phyloP scores from a whole-genome alignment of 164 flowering plant genomes.

The Sextonia rubra region DNA sequence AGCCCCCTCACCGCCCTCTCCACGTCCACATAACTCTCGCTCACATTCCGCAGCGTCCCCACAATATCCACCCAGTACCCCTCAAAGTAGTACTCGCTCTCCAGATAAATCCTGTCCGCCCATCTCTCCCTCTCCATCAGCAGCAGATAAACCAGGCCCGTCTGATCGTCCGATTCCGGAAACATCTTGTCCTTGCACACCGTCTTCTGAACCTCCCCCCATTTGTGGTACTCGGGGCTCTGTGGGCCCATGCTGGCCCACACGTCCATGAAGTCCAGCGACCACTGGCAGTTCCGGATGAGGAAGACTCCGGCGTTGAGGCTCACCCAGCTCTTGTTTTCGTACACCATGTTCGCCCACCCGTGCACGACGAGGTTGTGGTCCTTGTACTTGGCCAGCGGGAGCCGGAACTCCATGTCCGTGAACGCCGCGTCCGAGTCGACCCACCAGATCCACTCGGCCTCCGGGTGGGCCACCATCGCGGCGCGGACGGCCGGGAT shows the following conservation, averaged over 20 bases:
- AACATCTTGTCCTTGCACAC: conserved; percentile 55
- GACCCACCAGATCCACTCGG: conserved; percentile 99
- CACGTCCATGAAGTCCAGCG: conserved; percentile 77
- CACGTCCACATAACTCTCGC: conserved; percentile 36
- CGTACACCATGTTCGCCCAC: conserved; percentile 51
- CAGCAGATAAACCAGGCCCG: conserved; percentile 68
- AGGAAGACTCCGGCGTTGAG: conserved; percentile 90
- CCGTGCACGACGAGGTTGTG: conserved; percentile 80
- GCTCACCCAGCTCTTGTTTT: conserved; percentile 66
- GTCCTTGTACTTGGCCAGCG: conserved; percentile 50
- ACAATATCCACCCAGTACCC: conserved; percentile 83
- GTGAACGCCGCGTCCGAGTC: conserved; percentile 94
- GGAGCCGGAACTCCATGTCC: conserved; percentile 91
- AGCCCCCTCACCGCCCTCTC: conserved; percentile 37
- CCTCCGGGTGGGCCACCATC: conserved; percentile 96
- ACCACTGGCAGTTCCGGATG: conserved; percentile 95
- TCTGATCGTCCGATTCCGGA: conserved; percentile 82
- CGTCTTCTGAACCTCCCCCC: conserved; percentile 50
- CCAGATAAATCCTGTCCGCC: conserved; percentile 64
- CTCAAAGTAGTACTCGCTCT: conserved; percentile 66
- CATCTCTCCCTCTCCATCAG: conserved; percentile 45
- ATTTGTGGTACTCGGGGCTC: conserved; percentile 44
- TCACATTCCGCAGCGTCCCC: conserved; percentile 35
- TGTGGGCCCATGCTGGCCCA: conserved; percentile 94
- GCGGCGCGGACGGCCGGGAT: conserved; percentile 69